These are phyloP conservation scores for Colletotrichum somersetense DNA, from an alignment of 2,329 filamentous ascomycete genomes.

Conservation along the genomic window DNA sequence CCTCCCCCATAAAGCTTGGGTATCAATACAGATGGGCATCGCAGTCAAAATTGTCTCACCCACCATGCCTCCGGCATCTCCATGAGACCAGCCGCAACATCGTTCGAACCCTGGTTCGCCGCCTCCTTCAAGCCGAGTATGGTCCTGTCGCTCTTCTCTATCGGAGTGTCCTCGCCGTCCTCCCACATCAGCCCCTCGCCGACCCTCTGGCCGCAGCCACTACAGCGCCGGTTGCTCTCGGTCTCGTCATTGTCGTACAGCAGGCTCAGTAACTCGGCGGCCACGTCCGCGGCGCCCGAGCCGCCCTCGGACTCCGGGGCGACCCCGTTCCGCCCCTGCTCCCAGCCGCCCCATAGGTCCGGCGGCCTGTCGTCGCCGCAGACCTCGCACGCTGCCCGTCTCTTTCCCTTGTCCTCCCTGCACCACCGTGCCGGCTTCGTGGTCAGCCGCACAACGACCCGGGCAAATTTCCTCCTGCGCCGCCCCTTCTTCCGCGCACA, in stretches of 20 bases:
- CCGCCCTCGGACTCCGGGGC: not conserved
- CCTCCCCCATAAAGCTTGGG: conserved; percentile 8
- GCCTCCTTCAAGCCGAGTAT: not conserved
- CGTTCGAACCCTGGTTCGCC: not conserved
- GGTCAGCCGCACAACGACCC: not conserved
- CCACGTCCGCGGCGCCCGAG: not conserved
- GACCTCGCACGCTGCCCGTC: conserved; percentile 1
- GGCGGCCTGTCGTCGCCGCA: conserved; percentile 3
- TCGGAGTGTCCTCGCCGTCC: not conserved
- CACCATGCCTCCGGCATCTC: conserved; percentile 33
- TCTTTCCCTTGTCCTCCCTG: conserved; percentile 4
- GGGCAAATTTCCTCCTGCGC: not conserved
- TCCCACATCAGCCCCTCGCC: not conserved
- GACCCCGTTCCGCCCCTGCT: not conserved
- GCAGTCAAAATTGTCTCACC: not conserved
- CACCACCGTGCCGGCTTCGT: not conserved
- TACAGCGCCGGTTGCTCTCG: not conserved
- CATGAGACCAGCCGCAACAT: not conserved
- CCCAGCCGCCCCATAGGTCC: not conserved
- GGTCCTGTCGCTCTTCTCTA: not conserved
- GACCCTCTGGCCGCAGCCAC: not conserved
- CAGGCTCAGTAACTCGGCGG: not conserved
- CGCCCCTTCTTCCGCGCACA: not conserved
- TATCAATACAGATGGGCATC: conserved; percentile 6
- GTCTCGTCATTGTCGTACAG: conserved; percentile 2